Evolutionary conservation across 257 asterid genomes (phyloP).

Genomic region (Capsicum chinense): DNA sequence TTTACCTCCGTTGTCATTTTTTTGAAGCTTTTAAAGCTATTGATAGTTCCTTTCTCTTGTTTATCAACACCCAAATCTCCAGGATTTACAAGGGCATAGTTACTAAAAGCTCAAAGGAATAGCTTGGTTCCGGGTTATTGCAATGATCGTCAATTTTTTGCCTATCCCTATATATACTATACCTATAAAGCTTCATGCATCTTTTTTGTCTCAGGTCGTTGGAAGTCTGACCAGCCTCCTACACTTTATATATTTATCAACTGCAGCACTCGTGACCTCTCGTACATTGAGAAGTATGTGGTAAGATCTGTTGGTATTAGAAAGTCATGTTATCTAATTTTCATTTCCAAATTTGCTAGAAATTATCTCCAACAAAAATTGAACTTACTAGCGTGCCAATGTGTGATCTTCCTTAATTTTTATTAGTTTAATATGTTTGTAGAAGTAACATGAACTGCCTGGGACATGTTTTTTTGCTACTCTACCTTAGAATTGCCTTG

Average conservation of each 20-base stretch:
- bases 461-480: neutral
- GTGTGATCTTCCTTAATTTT: neutral
- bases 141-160: neutral
- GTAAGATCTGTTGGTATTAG: conserved; percentile 54
- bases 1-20: neutral
- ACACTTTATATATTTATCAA: conserved; percentile 80
- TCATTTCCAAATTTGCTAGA: conserved; percentile 16
- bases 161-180: neutral
- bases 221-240: conserved; percentile 85
- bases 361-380: conserved; percentile 1
- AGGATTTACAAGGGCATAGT: neutral
- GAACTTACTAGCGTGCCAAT: conserved; percentile 7
- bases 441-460: neutral
- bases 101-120: conserved; percentile 9
- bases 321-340: conserved; percentile 7
- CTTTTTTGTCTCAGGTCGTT: conserved; percentile 62
- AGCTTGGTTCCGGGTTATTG: neutral
- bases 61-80: conserved; percentile 1
- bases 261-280: conserved; percentile 85
- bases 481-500: neutral
- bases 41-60: conserved; percentile 20
- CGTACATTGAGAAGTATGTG: conserved; percentile 87
- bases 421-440: neutral
- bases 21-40: neutral
- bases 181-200: neutral